A percentile compares a stretch with the other conserved stretches of the same genome.
Evolutionary conservation across 192 early-diverging fungal species (phyloP).

Genomic region (Backusella westeae): DNA sequence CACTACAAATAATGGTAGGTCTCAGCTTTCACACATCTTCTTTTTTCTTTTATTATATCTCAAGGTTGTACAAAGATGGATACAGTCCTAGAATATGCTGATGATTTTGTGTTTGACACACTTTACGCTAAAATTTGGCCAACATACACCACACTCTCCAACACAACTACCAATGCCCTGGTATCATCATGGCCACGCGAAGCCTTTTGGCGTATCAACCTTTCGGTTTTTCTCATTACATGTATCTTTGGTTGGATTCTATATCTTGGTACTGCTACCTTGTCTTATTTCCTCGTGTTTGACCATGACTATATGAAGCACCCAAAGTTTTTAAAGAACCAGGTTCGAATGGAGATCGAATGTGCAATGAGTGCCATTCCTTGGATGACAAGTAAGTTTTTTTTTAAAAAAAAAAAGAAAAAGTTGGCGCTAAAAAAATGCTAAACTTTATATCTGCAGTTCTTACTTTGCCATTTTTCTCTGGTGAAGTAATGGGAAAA

Average conservation of each 20-base stretch:
- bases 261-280: conserved; percentile 74
- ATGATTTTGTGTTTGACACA: conserved; percentile 62
- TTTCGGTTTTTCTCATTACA: conserved; percentile 72
- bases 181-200: conserved; percentile 51
- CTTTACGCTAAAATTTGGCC: conserved; percentile 53
- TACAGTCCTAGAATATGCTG: conserved; percentile 56
- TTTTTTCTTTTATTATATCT: neutral
- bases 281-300: conserved; percentile 86
- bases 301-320: conserved; percentile 90
- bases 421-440: neutral
- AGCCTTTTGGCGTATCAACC: conserved; percentile 66
- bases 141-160: conserved; percentile 39
- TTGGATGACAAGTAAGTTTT: conserved; percentile 54
- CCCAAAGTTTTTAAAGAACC: conserved; percentile 90
- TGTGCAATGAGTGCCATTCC: conserved; percentile 80
- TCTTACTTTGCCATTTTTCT: conserved; percentile 90
- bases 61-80: conserved; percentile 52
- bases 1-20: neutral
- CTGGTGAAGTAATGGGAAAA: conserved; percentile 87
- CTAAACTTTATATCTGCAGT: conserved; percentile 23
- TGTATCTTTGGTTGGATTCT: conserved; percentile 72
- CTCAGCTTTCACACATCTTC: neutral
- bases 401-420: neutral
- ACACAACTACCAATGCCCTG: conserved; percentile 30
- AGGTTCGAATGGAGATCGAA: conserved; percentile 84